Conservation (phyloP, 257 asterid genomes). For the Solanum commersonii region DNA sequence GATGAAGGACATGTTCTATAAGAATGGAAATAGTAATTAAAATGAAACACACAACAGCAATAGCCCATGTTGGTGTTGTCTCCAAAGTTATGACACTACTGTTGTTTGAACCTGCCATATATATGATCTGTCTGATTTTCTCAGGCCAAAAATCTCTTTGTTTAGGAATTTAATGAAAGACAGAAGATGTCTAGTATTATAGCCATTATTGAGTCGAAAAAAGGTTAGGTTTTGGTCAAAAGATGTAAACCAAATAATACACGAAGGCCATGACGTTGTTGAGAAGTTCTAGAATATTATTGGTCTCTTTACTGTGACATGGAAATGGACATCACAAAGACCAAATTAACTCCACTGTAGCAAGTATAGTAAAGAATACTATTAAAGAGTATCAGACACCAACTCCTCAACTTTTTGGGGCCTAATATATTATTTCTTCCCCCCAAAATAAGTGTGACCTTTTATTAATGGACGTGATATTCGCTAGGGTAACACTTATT, state of each 20-base stretch:
- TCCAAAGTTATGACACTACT: slow-evolving; percentile 24
- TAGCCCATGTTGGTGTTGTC: slow-evolving; percentile 66
- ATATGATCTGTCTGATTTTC: background rate
- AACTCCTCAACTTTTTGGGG: background rate
- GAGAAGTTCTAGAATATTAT: background rate
- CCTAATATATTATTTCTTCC: too few species aligned
- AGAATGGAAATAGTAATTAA: slow-evolving; percentile 41
- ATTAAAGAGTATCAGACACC: background rate
- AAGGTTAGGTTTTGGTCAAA: background rate
- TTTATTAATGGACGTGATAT: too few species aligned
- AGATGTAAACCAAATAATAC: background rate
- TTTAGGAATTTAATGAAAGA: background rate
- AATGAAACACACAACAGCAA: slow-evolving; percentile 51
- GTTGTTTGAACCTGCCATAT: slow-evolving; percentile 8
- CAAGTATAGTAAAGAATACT: background rate
- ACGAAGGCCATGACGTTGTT: slow-evolving; percentile 7
- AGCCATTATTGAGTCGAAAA: background rate
- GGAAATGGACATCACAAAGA: background rate
- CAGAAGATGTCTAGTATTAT: background rate
- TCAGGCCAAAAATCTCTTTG: background rate
- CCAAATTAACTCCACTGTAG: background rate
- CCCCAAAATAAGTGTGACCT: too few species aligned
- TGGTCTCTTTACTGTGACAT: background rate
- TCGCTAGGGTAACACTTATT: too few species aligned
- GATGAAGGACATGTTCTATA: slow-evolving; percentile 59